Evolutionary conservation across 345 rosid species (phyloP).

Genomic region (Hibiscus trionum): DNA sequence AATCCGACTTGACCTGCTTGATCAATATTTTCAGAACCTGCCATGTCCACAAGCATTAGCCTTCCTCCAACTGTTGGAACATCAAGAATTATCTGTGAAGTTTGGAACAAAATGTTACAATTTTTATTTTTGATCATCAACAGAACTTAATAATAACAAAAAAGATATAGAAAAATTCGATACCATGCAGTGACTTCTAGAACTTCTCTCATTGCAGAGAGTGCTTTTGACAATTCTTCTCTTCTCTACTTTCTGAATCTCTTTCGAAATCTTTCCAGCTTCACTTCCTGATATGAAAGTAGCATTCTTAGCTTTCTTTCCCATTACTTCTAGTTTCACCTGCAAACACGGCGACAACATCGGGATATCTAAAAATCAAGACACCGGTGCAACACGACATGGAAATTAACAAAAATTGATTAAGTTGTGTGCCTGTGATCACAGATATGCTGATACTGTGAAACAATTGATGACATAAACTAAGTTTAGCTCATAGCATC

Average conservation of each 20-base stretch:
- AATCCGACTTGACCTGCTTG: slow-evolving; percentile 90
- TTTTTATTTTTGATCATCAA: not conserved
- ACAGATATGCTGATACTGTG: too few relatives aligned
- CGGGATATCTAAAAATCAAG: too few relatives aligned
- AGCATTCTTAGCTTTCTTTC: slow-evolving; percentile 91
- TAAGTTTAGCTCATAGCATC: not conserved
- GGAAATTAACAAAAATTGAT: too few relatives aligned
- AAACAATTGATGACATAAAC: too few relatives aligned
- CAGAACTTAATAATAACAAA: not conserved
- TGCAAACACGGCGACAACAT: slow-evolving; percentile 15
- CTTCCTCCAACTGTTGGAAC: slow-evolving; percentile 96
- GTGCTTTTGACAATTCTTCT: slow-evolving; percentile 91
- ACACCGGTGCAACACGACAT: too few relatives aligned
- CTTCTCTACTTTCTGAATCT: slow-evolving; percentile 92
- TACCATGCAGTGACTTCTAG: slow-evolving; percentile 97
- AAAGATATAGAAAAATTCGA: slow-evolving; percentile 1
- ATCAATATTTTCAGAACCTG: slow-evolving; percentile 96
- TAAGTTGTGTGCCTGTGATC: too few relatives aligned
- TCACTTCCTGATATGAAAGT: slow-evolving; percentile 78
- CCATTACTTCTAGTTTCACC: slow-evolving; percentile 95
- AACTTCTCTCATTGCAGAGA: slow-evolving; percentile 85
- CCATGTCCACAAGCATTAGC: slow-evolving; percentile 98
- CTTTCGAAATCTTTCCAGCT: slow-evolving; percentile 81
- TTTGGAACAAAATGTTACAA: not conserved
- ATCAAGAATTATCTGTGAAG: slow-evolving; percentile 71